Evolutionary conservation across 2,329 filamentous ascomycete species (phyloP), one percentile per base, ranked within the genome.

Genomic region (Colletotrichum agaves): DNA sequence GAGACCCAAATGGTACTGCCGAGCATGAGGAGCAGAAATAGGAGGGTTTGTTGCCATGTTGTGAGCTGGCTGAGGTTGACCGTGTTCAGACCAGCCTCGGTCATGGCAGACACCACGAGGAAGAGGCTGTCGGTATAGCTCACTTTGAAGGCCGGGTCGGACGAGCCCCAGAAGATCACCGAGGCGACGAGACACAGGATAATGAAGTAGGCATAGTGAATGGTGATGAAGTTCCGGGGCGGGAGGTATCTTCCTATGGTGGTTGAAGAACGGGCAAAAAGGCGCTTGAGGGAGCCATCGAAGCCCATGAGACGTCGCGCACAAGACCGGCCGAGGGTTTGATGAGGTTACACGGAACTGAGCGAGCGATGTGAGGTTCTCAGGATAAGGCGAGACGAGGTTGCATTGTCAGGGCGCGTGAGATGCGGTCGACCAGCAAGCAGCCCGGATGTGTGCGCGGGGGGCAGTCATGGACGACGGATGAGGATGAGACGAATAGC

Each of bases 171-270:
- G 73, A 92, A 89, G 59, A 92, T 83, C 63, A 87, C 71, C 13
- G 88, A 88, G 57, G 81, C 82, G n/a, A 90, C 23, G 5, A 91
- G 74, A 59, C 82, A 83, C 5, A 84, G 84, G 12, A 78, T 63
- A 65, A 90, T 81, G 75, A 92, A 92, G 77, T 92, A 92, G 55
- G 83, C 75, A 77, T 91, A 91, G 74, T 92, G 90, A 10, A 92
- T 72, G 2, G 86, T 88, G 72, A 90, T 85, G 75, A 87, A 91
- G 71, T 89, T 90, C 69, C 87, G 75, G 5, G 82, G 79, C 8
- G 83, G 83, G 12, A 63, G 50, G 47, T 1, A 52, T 35, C 47
- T 52, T 23, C 1, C 33, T 13, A 52, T 15, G 47, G 47, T 13
- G 47, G 47, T 17, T 31, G 27, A 37, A 15, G 35, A 37, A 4